Conservation (phyloP, 768 basidiomycete genomes). For the Pisolithus microcarpus region DNA sequence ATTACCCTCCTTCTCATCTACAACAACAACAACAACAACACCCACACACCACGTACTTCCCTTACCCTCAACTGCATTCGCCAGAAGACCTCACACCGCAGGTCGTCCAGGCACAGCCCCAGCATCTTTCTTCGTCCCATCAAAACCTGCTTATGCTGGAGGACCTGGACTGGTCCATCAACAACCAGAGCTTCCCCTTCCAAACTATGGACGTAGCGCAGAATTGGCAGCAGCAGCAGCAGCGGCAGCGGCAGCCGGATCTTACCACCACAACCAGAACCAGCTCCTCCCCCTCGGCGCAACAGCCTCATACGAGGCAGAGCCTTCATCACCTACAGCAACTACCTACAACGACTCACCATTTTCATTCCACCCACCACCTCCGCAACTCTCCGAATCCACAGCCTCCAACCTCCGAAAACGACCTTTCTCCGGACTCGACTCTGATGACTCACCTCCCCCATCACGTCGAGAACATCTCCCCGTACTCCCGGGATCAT, state of each 20-base stretch:
- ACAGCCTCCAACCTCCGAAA: constrained; percentile 44
- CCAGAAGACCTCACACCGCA: constrained; percentile 50
- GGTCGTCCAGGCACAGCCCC: constrained; percentile 68
- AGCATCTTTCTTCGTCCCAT: constrained; percentile 47
- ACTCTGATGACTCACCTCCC: constrained; percentile 31
- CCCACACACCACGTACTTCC: constrained; percentile 42
- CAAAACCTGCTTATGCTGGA: constrained; percentile 40
- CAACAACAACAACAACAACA: constrained; percentile 33
- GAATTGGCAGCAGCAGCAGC: constrained; percentile 31
- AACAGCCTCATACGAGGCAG: constrained; percentile 18
- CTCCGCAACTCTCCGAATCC: constrained; percentile 36
- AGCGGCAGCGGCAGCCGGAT: constrained; percentile 14
- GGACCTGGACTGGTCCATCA: constrained; percentile 49
- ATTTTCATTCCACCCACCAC: constrained; percentile 68
- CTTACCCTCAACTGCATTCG: constrained; percentile 47
- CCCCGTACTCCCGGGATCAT: constrained; percentile 5
- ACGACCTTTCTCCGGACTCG: constrained; percentile 55
- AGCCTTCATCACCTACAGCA: constrained; percentile 15
- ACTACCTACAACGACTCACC: constrained; percentile 48
- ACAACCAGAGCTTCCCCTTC: constrained; percentile 32
- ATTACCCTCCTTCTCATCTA: neutral
- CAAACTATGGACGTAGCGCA: constrained; percentile 33
- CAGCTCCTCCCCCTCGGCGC: constrained; percentile 7
- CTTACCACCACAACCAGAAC: constrained; percentile 26
- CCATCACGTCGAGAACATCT: constrained; percentile 30